Percentiles rank a stretch among this genome's conserved stretches.
phyloP scores from a whole-genome alignment of 257 asterid species.

The Solanum gandarillasii region DNA sequence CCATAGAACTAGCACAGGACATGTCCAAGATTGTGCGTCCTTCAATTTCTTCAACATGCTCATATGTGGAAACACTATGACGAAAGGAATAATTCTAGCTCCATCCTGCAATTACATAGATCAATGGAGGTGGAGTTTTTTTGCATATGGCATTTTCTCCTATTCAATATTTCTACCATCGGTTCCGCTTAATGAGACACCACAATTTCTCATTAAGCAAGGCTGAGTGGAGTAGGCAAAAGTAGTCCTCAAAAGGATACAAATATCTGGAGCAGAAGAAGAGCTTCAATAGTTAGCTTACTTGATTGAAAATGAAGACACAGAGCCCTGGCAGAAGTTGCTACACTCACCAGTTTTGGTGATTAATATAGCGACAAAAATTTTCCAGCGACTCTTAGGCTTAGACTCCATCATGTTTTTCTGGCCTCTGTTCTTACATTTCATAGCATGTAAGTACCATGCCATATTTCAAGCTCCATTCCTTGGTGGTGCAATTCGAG shows the following conservation, averaged over 20 bases:
- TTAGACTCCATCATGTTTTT: neutral
- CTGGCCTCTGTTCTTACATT: neutral
- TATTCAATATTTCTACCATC: neutral
- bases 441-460: too few relatives aligned
- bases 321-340: neutral
- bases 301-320: neutral
- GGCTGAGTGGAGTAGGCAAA: too few relatives aligned
- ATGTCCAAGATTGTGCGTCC: too few relatives aligned
- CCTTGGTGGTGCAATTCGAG: neutral
- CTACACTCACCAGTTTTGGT: too few relatives aligned
- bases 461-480: neutral
- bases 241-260: too few relatives aligned
- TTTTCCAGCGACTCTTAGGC: neutral
- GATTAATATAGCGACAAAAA: too few relatives aligned
- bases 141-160: neutral
- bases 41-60: neutral
- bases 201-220: too few relatives aligned
- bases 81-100: neutral
- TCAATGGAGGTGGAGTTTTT: neutral
- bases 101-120: neutral
- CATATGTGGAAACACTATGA: neutral
- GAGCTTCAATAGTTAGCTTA: neutral
- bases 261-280: too few relatives aligned
- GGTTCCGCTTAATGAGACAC: neutral
- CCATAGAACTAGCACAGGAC: too few relatives aligned